These are phyloP conservation scores for Aspergillus latus DNA, from an alignment of 2,329 filamentous ascomycete genomes.

Conservation along the genomic window DNA sequence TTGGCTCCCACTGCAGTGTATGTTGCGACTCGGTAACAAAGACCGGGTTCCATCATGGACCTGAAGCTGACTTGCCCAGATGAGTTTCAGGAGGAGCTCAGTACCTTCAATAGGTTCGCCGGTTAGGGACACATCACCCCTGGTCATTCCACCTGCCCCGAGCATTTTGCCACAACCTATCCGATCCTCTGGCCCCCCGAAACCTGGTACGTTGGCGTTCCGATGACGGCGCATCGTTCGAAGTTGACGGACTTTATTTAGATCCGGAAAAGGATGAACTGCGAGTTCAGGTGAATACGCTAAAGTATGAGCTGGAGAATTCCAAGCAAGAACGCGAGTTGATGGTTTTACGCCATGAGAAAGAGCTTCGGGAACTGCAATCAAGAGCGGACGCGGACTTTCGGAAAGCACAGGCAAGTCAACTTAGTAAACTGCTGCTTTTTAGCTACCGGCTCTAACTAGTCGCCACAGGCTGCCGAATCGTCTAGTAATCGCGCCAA, in stretches of 20 bases:
- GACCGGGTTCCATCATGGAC: background rate
- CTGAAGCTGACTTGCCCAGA: slow-evolving; percentile 24
- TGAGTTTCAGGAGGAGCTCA: slow-evolving; percentile 44
- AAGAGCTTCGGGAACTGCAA: slow-evolving; percentile 77
- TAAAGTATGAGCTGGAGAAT: slow-evolving; percentile 84
- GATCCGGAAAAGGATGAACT: slow-evolving; percentile 68
- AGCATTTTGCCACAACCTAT: slow-evolving; percentile 39
- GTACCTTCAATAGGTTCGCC: slow-evolving; percentile 63
- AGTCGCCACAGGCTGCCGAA: slow-evolving; percentile 49
- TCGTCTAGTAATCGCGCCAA: slow-evolving; percentile 50
- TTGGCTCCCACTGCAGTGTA: slow-evolving; percentile 3
- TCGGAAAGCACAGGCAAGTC: slow-evolving; percentile 59
- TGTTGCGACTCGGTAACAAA: background rate
- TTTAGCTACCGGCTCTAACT: background rate
- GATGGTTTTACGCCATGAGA: slow-evolving; percentile 72
- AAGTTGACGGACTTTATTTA: slow-evolving; percentile 21
- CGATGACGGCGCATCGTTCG: background rate
- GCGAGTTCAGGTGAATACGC: slow-evolving; percentile 82
- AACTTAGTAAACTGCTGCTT: background rate
- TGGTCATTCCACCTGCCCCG: slow-evolving; percentile 34
- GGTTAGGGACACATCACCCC: slow-evolving; percentile 52
- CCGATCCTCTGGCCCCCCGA: slow-evolving; percentile 34
- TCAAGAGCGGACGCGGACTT: slow-evolving; percentile 83
- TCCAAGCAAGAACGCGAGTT: slow-evolving; percentile 86
- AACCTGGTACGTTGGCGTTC: slow-evolving; percentile 35